Percentiles rank a stretch among this genome's conserved stretches.
These are phyloP conservation scores for Gleditsia sinensis DNA, from an alignment of 306 rosid genomes.

Conservation along the genomic window DNA sequence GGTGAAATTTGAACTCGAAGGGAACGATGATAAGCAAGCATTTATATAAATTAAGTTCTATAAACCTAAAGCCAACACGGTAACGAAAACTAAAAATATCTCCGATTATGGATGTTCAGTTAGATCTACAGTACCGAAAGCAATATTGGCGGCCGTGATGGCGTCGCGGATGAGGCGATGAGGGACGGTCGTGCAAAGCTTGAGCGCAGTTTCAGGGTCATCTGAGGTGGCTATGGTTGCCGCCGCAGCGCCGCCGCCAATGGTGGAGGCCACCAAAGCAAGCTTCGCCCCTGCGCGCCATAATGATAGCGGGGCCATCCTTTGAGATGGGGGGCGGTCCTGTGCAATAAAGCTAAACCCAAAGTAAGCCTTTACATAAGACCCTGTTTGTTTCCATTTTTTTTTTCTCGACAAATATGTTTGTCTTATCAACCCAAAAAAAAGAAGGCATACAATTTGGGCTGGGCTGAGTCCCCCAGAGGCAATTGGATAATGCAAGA, in stretches of 20 bases:
- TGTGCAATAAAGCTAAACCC: not conserved
- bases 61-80: conserved; percentile 1
- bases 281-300: conserved; percentile 78
- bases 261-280: conserved; percentile 56
- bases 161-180: conserved; percentile 77
- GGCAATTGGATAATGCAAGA: too few relatives aligned
- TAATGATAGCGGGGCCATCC: conserved; percentile 65
- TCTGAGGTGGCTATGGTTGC: conserved; percentile 78
- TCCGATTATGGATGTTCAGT: not conserved
- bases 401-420: not conserved
- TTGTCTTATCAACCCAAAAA: too few relatives aligned
- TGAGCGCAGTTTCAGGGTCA: conserved; percentile 68
- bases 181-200: conserved; percentile 75
- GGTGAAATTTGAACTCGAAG: not conserved
- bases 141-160: conserved; percentile 71
- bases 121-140: conserved; percentile 64
- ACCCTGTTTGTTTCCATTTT: too few relatives aligned
- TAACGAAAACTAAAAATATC: not conserved
- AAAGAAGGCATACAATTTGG: not conserved
- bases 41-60: not conserved
- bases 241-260: conserved; percentile 64
- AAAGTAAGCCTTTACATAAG: too few relatives aligned
- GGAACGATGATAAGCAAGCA: not conserved
- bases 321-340: too few relatives aligned
- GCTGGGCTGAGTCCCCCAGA: not conserved